Conservation (phyloP, 805 yeast species). For the Wickerhamiella hasegawae region DNA sequence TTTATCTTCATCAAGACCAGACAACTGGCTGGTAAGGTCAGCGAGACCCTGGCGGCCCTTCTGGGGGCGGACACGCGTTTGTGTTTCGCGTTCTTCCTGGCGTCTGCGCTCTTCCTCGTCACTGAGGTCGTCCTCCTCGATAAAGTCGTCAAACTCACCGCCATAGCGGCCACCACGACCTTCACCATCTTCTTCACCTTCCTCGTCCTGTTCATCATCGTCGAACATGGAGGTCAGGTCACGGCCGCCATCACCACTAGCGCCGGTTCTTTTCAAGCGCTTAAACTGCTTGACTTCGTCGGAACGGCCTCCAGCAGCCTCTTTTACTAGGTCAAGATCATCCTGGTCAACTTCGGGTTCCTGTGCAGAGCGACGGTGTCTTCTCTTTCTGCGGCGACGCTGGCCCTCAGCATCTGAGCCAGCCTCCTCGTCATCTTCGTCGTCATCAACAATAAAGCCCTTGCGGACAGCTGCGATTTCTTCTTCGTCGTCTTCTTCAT, state of each 20-base stretch:
- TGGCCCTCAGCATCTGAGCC: slow-evolving; percentile 13
- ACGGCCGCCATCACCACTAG: slow-evolving; percentile 17
- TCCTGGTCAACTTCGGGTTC: slow-evolving; percentile 51
- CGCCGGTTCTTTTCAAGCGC: slow-evolving; percentile 65
- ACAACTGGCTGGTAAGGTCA: slow-evolving; percentile 17
- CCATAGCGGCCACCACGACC: slow-evolving; percentile 24
- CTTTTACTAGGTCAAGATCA: slow-evolving; percentile 81
- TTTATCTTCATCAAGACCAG: slow-evolving; percentile 69
- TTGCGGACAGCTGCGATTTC: slow-evolving; percentile 71
- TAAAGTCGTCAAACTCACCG: slow-evolving; percentile 91
- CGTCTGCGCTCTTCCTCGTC: slow-evolving; percentile 57
- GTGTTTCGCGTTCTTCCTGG: slow-evolving; percentile 33
- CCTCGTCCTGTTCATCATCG: slow-evolving; percentile 30
- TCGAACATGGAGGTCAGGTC: slow-evolving; percentile 54
- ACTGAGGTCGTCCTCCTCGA: slow-evolving; percentile 91
- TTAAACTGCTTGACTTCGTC: slow-evolving; percentile 40
- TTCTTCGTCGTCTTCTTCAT: slow-evolving; percentile 85
- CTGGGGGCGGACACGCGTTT: slow-evolving; percentile 6
- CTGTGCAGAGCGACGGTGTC: slow-evolving; percentile 8
- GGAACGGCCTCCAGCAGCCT: slow-evolving; percentile 49
- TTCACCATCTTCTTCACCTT: slow-evolving; percentile 24
- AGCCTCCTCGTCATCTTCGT: slow-evolving; percentile 46
- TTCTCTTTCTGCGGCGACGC: slow-evolving; percentile 7
- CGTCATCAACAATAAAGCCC: slow-evolving; percentile 90
- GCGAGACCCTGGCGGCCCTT: slow-evolving; percentile 5